Percentiles rank a stretch among this genome's conserved stretches.
These are phyloP conservation scores for Mallotus nudiflorus DNA, from an alignment of 345 rosid species.

Conservation along the genomic window DNA sequence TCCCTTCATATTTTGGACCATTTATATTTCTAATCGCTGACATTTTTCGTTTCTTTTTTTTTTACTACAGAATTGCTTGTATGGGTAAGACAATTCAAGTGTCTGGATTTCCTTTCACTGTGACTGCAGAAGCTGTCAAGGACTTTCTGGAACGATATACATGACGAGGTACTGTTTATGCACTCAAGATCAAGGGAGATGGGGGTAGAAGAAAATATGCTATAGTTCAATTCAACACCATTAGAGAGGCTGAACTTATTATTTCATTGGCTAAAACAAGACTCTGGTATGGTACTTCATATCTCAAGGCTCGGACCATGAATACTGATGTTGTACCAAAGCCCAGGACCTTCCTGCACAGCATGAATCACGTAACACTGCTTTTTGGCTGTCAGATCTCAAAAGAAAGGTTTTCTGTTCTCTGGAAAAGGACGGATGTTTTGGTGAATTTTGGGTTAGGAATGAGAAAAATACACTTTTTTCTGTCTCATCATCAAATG, in stretches of 20 bases:
- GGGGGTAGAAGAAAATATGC: conserved; percentile 47
- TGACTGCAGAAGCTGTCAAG: conserved; percentile 39
- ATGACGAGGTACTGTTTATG: conserved; percentile 43
- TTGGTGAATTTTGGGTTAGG: conserved; percentile 51
- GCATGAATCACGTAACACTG: conserved; percentile 39
- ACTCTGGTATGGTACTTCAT: conserved; percentile 38
- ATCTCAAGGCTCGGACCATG: conserved; percentile 49
- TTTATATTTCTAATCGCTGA: too few relatives aligned
- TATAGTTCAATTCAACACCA: conserved; percentile 60
- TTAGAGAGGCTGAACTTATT: conserved; percentile 35
- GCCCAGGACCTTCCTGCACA: conserved; percentile 52
- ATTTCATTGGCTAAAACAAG: conserved; percentile 18
- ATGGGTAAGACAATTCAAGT: conserved; percentile 70
- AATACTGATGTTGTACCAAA: conserved; percentile 56
- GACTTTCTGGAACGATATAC: conserved; percentile 43
- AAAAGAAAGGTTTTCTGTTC: conserved; percentile 36
- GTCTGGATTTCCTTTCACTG: conserved; percentile 47
- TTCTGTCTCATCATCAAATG: conserved; percentile 22
- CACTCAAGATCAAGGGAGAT: conserved; percentile 43
- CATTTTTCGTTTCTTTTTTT: too few relatives aligned
- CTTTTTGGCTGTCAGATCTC: conserved; percentile 73
- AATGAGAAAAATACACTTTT: conserved; percentile 51
- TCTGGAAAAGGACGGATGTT: conserved; percentile 49
- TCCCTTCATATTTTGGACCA: too few relatives aligned
- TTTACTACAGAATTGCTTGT: too few relatives aligned